Evolutionary conservation across 495 filamentous ascomycete genomes (phyloP), one percentile per base, ranked within the genome.

Genomic region (Penicillium argentinense): DNA sequence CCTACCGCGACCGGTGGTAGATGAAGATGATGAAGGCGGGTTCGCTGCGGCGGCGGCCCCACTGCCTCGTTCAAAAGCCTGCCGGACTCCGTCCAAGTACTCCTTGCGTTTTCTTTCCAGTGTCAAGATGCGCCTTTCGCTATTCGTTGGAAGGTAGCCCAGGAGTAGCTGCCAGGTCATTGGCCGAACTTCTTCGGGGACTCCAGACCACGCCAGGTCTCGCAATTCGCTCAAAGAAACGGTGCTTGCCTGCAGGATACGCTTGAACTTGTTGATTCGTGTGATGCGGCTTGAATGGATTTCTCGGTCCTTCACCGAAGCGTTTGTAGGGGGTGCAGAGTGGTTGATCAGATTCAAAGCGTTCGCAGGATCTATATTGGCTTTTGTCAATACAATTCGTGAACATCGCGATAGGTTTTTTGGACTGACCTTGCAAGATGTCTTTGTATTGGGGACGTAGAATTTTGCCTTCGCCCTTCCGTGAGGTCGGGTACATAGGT

Each of bases 141-240:
- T 91, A 59, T 89, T 96, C 16, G 93, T 92, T 6, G 95, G 93
- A 3, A 97, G 81, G 63, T 98, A 98, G 29, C 93, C 92, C 28
- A 98, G 83, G 2, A 98, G 74, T 41, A 98, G 73, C 66, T 98
- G 92, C 93, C 93, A 98, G 9, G 93, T 90, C 89, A 98, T 97
- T 21, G 93, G 89, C 22, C 93, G 87, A 23, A 97, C 87, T 73
- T 98, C 93, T 45, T 92, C 85, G 0, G 93, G 93, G 39, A 97
- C 82, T 18, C 93, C 93, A 45, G 88, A 89, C 93, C 93, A 98
- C 27, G 93, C 86, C 22, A 89, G 74, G 51, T 88, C 77, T 43
- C 93, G 79, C 11, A 98, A 73, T 51, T 97, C 95, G 16, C 83
- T 69, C 1, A 97, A 67, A 21, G 89, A 85, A 61, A 97, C 92